Percentiles rank a stretch among this genome's conserved stretches.
These are phyloP conservation scores for Phoma sp. DNA, from an alignment of 2,329 filamentous ascomycete species.

Conservation along the genomic window DNA sequence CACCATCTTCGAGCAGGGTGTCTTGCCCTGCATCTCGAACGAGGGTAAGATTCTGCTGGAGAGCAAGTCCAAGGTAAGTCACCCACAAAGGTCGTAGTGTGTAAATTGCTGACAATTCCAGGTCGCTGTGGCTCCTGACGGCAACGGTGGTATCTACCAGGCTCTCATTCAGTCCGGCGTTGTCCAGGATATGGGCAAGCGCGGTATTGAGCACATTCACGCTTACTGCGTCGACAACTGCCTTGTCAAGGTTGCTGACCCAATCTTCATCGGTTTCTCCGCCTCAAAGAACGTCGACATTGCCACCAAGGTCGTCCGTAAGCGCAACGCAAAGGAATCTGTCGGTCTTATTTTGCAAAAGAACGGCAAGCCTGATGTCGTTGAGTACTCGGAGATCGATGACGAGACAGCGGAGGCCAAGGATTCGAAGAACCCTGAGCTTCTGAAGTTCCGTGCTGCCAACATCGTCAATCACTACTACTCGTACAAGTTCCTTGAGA, in stretches of 20 bases:
- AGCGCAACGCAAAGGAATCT: constrained; percentile 94
- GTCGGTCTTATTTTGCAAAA: constrained; percentile 93
- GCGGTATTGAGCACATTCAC: constrained; percentile 93
- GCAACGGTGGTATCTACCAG: constrained; percentile 96
- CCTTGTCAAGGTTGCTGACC: constrained; percentile 97
- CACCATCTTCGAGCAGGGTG: constrained; percentile 93
- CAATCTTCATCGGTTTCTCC: constrained; percentile 91
- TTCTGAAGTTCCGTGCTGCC: constrained; percentile 94
- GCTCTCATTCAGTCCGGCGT: constrained; percentile 82
- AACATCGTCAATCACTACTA: constrained; percentile 99
- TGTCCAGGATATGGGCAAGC: constrained; percentile 83
- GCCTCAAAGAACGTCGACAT: constrained; percentile 90
- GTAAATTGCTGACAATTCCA: constrained; percentile 36
- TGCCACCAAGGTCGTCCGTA: constrained; percentile 98
- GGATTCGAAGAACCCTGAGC: constrained; percentile 77
- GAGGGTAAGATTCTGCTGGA: constrained; percentile 97
- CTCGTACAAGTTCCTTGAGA: constrained; percentile 89
- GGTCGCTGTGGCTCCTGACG: constrained; percentile 93
- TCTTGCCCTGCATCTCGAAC: constrained; percentile 95
- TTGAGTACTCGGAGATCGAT: constrained; percentile 98
- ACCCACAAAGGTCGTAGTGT: background rate
- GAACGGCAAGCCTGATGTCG: constrained; percentile 95
- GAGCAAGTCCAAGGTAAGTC: constrained; percentile 74
- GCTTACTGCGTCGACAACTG: constrained; percentile 99
- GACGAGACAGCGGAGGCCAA: constrained; percentile 84